Conservation (phyloP, 306 rosid species). For the Hippophae gyantsensis region DNA sequence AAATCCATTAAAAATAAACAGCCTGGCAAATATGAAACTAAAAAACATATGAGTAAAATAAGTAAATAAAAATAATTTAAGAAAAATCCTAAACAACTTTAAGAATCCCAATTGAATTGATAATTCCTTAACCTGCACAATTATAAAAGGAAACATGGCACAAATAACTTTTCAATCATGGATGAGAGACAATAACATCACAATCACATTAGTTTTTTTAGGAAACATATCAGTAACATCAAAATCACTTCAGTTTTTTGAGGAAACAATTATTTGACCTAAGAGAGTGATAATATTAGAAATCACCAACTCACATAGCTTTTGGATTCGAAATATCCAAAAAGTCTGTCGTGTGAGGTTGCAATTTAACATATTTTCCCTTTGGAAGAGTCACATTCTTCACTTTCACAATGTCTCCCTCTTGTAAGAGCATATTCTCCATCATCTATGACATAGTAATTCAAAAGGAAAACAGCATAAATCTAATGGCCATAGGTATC, state of each 20-base stretch:
- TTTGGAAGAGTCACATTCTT: constrained; percentile 93
- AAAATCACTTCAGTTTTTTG: not conserved
- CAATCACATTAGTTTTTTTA: not conserved
- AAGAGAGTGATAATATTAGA: constrained; percentile 10
- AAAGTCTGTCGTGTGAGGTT: constrained; percentile 93
- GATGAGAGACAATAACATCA: not conserved
- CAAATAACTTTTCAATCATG: not conserved
- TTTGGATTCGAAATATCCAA: constrained; percentile 96
- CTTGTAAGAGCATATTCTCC: constrained; percentile 97
- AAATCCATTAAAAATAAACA: no score
- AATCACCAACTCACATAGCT: constrained; percentile 76
- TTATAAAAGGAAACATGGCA: not conserved
- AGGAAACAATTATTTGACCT: not conserved
- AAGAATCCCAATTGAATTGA: not conserved
- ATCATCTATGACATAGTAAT: constrained; percentile 54
- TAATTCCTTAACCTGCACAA: not conserved
- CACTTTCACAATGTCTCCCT: constrained; percentile 74
- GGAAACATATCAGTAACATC: not conserved
- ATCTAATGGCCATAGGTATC: constrained; percentile 6
- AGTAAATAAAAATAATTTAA: no score
- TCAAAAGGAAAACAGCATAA: constrained; percentile 8
- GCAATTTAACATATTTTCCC: constrained; percentile 93
- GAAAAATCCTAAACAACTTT: no score
- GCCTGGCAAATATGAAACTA: not conserved
- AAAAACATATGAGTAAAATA: no score